Conservation (phyloP, 2,329 filamentous ascomycete genomes). For the Monosporascus sp. region DNA sequence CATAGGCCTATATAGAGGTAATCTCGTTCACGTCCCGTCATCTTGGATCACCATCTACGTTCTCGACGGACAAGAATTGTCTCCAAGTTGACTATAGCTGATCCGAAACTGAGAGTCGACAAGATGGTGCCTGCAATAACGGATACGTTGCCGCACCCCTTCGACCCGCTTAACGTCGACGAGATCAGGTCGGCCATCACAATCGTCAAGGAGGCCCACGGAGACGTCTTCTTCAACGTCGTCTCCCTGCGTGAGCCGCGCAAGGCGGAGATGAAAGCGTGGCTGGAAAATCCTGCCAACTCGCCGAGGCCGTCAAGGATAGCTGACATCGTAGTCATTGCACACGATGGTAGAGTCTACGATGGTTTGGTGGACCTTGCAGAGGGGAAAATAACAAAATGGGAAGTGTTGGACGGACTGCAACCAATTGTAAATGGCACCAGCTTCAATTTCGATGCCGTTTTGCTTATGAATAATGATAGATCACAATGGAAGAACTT, state of each 20-base stretch:
- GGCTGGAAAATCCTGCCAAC: constrained; percentile 62
- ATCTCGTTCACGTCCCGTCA: background rate
- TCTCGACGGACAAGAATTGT: background rate
- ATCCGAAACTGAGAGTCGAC: background rate
- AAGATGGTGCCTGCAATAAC: constrained; percentile 18
- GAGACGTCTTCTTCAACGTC: constrained; percentile 76
- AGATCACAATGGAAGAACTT: constrained; percentile 90
- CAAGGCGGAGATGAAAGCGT: constrained; percentile 77
- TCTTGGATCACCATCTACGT: background rate
- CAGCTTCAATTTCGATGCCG: background rate
- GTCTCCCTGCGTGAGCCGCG: constrained; percentile 80
- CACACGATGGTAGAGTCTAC: constrained; percentile 70
- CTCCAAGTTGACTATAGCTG: background rate
- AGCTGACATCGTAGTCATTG: constrained; percentile 81
- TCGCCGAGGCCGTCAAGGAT: constrained; percentile 61
- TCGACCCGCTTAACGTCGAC: constrained; percentile 66
- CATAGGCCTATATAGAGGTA: background rate
- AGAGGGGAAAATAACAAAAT: constrained; percentile 61
- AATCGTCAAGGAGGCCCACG: constrained; percentile 64
- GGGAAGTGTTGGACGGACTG: constrained; percentile 69
- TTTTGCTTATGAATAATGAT: constrained; percentile 6
- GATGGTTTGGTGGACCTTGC: constrained; percentile 76
- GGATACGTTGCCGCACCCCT: constrained; percentile 50
- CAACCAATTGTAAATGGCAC: constrained; percentile 65
- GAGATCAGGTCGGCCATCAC: constrained; percentile 71